Base-by-base conservation (phyloP, 2,329 filamentous ascomycete species). In the Thielaviopsis punctulata region DNA sequence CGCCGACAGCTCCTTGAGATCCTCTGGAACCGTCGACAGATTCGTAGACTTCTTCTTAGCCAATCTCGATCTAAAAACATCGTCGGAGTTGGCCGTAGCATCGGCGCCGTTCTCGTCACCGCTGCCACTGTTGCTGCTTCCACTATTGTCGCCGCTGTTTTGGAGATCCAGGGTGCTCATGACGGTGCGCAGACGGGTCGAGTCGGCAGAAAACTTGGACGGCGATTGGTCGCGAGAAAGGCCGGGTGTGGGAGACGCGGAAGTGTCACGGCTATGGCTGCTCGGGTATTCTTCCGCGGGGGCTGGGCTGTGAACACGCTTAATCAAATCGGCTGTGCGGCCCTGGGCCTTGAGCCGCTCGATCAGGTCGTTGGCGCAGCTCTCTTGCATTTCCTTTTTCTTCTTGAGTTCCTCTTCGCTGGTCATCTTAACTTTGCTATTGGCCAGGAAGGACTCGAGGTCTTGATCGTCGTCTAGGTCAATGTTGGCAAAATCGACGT, bases 341-440 rank as follows among this genome's bases (percentile, higher is more conserved):
- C 48, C 50, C n/a, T 50, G 45, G 22, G 49, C 46, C 46, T 49
- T 52, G 12, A 55, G 41, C 23, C 50, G 49, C 5, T 50, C 49
- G 23, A 55, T 49, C 30, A 55, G 43, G 49, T 52, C 49, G 9
- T 52, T 52, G n/a, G 48, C 41, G 39, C 49, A 52, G 30, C 36
- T 49, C 44, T 52, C 48, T 44, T 55, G 44, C 48, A 49, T 52
- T n/a, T 56, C 49, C 24, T 57, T 51, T 41, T 57, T 57, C 51
- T 55, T 55, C 48, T 53, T 51, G 43, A 51, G 21, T 33, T 50
- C 51, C 21, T 55, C 54, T 24, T 55, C 51, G 15, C 25, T 53
- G 25, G 53, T 59, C 45, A 57, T 59, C 49, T 59, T 60, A 51
- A 58, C 59, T 13, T 56, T 50, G 44, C 10, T 45, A 10, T n/a